Percentiles rank a stretch among this genome's conserved stretches.
Conservation (phyloP, 2,329 filamentous ascomycete genomes). For the Fusarium sp. region DNA sequence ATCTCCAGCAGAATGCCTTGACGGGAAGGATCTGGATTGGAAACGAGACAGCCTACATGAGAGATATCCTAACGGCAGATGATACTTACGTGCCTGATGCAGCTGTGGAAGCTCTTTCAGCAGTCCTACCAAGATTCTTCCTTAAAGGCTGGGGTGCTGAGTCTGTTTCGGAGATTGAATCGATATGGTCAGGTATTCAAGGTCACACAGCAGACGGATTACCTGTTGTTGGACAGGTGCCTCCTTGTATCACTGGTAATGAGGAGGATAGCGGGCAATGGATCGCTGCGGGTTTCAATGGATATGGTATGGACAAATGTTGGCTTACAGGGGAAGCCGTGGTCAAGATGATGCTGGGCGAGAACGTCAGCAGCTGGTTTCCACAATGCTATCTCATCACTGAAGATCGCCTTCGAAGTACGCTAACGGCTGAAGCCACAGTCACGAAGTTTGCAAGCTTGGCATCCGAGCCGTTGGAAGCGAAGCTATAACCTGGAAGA, state of each 20-base stretch:
- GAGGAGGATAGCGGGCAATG: slow-evolving; percentile 53
- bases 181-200: slow-evolving; percentile 61
- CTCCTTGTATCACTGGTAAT: slow-evolving; percentile 41
- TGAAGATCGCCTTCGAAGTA: slow-evolving; percentile 3
- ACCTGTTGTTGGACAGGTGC: slow-evolving; percentile 59
- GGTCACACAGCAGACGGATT: slow-evolving; percentile 59
- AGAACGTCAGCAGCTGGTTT: slow-evolving; percentile 43
- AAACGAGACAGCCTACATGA: slow-evolving; percentile 58
- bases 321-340: slow-evolving; percentile 61
- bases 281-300: slow-evolving; percentile 62
- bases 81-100: slow-evolving; percentile 52
- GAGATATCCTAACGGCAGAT: slow-evolving; percentile 56
- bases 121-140: slow-evolving; percentile 57
- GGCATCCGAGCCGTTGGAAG: background rate
- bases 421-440: slow-evolving; percentile 5
- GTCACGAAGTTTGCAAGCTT: background rate
- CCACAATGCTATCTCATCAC: slow-evolving; percentile 26
- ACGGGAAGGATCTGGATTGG: slow-evolving; percentile 63
- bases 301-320: slow-evolving; percentile 64
- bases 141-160: slow-evolving; percentile 46
- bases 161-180: background rate
- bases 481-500: background rate
- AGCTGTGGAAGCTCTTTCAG: slow-evolving; percentile 50
- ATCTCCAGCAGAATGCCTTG: slow-evolving; percentile 46
- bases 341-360: slow-evolving; percentile 44